Percentiles rank a stretch among this genome's conserved stretches.
Evolutionary conservation across 108 stramenopile species (phyloP).

Genomic region (Seminavis robusta): DNA sequence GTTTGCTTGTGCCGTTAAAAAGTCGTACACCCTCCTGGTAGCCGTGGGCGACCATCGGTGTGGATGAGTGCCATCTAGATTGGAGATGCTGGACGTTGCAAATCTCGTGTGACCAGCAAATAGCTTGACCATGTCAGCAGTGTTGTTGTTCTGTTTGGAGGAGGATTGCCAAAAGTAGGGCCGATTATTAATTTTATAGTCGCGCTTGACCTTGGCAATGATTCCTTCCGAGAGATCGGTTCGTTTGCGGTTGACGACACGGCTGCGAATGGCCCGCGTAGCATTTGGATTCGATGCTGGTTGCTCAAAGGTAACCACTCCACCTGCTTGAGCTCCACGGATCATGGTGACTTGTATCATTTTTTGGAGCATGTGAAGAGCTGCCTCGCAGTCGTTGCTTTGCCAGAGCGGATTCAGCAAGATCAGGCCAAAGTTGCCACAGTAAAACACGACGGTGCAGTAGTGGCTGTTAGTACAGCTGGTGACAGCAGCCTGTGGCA

Average conservation of each 20-base stretch:
- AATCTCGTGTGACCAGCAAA: conserved; percentile 74
- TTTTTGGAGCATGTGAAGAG: conserved; percentile 61
- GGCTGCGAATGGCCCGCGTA: conserved; percentile 23
- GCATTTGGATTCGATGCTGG: not conserved
- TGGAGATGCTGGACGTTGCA: conserved; percentile 62
- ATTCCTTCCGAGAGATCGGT: conserved; percentile 63
- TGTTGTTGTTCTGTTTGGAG: no score
- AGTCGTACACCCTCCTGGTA: conserved; percentile 16
- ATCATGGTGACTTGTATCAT: conserved; percentile 83
- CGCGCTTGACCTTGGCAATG: no score
- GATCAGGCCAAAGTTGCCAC: conserved; percentile 79
- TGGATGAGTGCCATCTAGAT: conserved; percentile 74
- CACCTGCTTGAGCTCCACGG: conserved; percentile 79
- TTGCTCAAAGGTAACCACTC: conserved; percentile 44
- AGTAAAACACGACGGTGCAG: conserved; percentile 24
- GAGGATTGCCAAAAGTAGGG: no score
- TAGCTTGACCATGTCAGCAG: no score
- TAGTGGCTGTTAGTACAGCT: not conserved
- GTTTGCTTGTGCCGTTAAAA: no score
- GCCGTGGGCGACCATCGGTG: conserved; percentile 56
- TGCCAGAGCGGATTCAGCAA: conserved; percentile 53
- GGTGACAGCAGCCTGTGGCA: no score
- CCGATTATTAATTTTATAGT: no score
- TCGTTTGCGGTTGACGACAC: conserved; percentile 75
- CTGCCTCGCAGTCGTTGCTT: conserved; percentile 42